A percentile compares a stretch with the other conserved stretches of the same genome.
Conservation (phyloP, 192 early-diverging fungal genomes). For the Gigaspora rosea region DNA sequence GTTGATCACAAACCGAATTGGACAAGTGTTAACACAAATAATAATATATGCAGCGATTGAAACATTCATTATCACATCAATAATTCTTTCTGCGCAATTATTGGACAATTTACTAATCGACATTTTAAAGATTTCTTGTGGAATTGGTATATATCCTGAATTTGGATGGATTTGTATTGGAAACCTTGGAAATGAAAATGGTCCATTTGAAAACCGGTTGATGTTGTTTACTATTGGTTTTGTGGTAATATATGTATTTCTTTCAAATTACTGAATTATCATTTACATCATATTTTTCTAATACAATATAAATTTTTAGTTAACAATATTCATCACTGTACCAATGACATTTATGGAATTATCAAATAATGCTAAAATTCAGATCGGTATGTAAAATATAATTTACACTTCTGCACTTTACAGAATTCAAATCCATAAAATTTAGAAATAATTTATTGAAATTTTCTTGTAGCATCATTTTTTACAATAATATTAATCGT, state of each 20-base stretch:
- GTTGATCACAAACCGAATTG: background rate
- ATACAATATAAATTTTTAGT: background rate
- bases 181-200: background rate
- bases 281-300: too few species aligned
- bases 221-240: slow-evolving; percentile 2
- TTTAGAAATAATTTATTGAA: too few species aligned
- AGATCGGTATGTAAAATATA: slow-evolving; percentile 20
- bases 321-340: background rate
- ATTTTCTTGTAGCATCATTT: slow-evolving; percentile 46
- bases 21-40: background rate
- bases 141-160: slow-evolving; percentile 10
- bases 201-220: background rate
- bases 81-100: slow-evolving; percentile 5
- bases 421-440: too few species aligned
- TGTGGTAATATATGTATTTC: background rate
- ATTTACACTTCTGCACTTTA: too few species aligned
- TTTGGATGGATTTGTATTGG: background rate
- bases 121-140: background rate
- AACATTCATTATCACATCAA: slow-evolving; percentile 7
- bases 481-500: slow-evolving; percentile 53
- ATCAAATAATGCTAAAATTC: slow-evolving; percentile 1
- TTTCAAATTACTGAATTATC: too few species aligned
- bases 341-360: background rate
- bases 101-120: background rate
- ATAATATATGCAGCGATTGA: background rate